These are phyloP conservation scores for Annulohypoxylon moriforme DNA, from an alignment of 495 filamentous ascomycete genomes.

Conservation along the genomic window DNA sequence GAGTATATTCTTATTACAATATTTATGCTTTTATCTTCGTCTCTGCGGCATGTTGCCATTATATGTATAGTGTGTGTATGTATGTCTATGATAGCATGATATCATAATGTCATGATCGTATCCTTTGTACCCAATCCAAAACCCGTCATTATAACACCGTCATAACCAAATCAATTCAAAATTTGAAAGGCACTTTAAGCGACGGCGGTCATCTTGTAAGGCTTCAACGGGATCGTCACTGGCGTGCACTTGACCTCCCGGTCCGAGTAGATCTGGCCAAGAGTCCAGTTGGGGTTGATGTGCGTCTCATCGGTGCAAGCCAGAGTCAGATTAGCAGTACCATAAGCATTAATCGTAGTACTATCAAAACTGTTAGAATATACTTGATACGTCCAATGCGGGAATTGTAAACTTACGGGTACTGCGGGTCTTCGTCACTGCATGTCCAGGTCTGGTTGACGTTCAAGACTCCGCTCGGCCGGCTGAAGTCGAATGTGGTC, in stretches of 20 bases:
- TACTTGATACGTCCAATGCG: not conserved
- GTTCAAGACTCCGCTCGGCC: conserved; percentile 45
- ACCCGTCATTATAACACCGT: not conserved
- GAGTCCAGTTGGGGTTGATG: conserved; percentile 56
- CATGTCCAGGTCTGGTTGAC: conserved; percentile 60
- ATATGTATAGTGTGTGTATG: conserved; percentile 10
- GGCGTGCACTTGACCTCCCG: conserved; percentile 50
- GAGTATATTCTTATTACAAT: conserved; percentile 32
- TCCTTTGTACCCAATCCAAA: not conserved
- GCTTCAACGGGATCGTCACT: conserved; percentile 43
- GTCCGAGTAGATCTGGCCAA: conserved; percentile 55
- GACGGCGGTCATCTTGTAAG: conserved; percentile 51
- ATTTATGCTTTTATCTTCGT: conserved; percentile 8
- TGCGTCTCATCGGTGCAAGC: conserved; percentile 51
- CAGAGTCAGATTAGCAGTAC: conserved; percentile 48
- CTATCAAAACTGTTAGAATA: conserved; percentile 40
- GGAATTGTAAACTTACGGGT: conserved; percentile 48
- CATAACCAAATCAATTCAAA: not conserved
- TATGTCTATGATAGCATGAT: conserved; percentile 23
- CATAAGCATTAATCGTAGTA: conserved; percentile 51
- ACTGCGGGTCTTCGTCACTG: conserved; percentile 50
- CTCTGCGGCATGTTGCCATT: conserved; percentile 21
- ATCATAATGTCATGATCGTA: conserved; percentile 36
- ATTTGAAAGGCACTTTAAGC: conserved; percentile 41
- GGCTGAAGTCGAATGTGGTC: conserved; percentile 53